Conservation (phyloP, 2,329 filamentous ascomycete genomes). For the Alternaria hordeiaustralica region DNA sequence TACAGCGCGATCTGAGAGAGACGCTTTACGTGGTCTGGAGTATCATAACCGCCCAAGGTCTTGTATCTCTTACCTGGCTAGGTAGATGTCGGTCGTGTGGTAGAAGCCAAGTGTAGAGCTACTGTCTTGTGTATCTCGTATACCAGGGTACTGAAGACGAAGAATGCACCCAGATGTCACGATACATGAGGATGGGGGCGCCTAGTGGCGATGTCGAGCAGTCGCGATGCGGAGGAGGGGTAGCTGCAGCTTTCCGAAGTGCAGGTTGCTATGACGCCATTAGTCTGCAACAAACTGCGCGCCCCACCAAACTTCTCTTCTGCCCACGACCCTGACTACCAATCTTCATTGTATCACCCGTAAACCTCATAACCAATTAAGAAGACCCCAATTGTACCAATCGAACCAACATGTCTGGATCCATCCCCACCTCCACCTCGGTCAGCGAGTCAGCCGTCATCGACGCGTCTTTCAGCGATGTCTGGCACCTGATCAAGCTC, state of each 20-base stretch:
- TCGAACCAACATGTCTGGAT: constrained; percentile 29
- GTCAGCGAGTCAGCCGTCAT: constrained; percentile 73
- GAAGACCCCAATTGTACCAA: constrained; percentile 10
- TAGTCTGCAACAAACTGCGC: constrained; percentile 15
- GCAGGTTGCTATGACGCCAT: constrained; percentile 22
- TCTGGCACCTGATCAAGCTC: constrained; percentile 79
- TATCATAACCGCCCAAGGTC: not conserved
- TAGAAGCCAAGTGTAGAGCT: not conserved
- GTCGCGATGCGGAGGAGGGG: constrained; percentile 33
- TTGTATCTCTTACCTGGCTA: not conserved
- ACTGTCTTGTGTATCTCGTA: not conserved
- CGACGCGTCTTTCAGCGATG: constrained; percentile 67
- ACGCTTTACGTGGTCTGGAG: not conserved
- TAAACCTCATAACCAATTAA: not conserved
- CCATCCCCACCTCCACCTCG: constrained; percentile 70
- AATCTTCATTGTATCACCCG: not conserved
- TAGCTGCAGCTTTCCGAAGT: constrained; percentile 23
- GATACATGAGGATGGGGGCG: constrained; percentile 2
- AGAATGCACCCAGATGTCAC: not conserved
- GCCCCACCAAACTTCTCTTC: constrained; percentile 25
- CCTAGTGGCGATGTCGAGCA: constrained; percentile 22
- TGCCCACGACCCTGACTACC: constrained; percentile 7
- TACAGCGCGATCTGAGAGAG: not conserved
- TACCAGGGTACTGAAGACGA: not conserved
- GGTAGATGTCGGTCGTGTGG: not conserved